Conservation (phyloP, 75 land plant genomes). For the Cupressus sempervirens region DNA sequence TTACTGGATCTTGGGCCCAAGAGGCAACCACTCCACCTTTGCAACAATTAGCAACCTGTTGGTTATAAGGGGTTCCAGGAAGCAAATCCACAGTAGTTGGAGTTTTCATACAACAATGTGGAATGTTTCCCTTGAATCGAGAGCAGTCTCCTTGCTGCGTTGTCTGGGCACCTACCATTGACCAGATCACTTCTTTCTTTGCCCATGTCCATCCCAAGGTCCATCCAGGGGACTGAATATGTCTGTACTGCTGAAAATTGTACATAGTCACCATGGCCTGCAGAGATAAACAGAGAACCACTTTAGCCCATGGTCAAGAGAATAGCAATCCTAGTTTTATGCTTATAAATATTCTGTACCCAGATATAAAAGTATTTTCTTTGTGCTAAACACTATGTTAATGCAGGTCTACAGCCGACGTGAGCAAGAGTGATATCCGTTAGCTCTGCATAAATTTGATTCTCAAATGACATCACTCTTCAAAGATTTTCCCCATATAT, state of each 20-base stretch:
- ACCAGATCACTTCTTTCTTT: constrained; percentile 69
- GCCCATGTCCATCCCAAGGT: constrained; percentile 61
- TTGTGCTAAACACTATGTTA: neutral
- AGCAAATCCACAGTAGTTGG: constrained; percentile 56
- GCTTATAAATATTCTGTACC: neutral
- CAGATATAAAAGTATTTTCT: neutral
- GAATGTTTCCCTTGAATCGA: constrained; percentile 26
- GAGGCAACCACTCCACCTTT: constrained; percentile 58
- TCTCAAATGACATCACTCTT: neutral
- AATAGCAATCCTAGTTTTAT: neutral
- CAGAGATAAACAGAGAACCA: neutral
- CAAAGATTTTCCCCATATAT: neutral
- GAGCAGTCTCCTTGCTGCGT: constrained; percentile 69
- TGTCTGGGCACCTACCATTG: constrained; percentile 58
- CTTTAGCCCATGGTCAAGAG: neutral
- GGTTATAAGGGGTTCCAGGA: constrained; percentile 49
- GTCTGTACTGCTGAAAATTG: constrained; percentile 63
- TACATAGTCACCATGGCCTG: constrained; percentile 62
- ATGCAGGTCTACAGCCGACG: neutral
- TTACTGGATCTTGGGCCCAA: constrained; percentile 47
- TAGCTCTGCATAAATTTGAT: neutral
- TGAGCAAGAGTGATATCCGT: neutral
- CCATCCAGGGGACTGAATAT: constrained; percentile 67
- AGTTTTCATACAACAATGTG: constrained; percentile 51
- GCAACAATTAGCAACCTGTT: constrained; percentile 64